phyloP scores from a whole-genome alignment of 2,329 filamentous ascomycete genomes.

The Cordyceps farinosa region DNA sequence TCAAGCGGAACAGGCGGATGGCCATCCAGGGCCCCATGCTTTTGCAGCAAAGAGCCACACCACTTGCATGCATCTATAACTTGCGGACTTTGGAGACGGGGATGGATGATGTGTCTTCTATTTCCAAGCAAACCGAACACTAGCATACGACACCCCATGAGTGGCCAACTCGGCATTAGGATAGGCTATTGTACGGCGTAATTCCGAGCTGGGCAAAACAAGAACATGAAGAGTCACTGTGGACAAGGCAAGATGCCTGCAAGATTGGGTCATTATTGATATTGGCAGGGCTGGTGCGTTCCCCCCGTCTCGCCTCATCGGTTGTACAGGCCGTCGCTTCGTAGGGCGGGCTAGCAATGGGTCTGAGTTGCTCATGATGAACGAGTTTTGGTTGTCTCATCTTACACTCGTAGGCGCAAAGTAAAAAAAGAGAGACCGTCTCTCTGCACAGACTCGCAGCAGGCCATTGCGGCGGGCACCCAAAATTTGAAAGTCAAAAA shows the following conservation, averaged over 20 bases:
- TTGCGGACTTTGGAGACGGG: neutral
- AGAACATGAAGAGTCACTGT: neutral
- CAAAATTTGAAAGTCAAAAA: neutral
- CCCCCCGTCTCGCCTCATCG: neutral
- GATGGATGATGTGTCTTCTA: neutral
- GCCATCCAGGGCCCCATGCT: neutral
- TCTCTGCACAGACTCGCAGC: neutral
- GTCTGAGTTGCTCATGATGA: neutral
- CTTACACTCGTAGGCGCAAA: neutral
- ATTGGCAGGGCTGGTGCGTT: neutral
- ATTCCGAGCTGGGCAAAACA: neutral
- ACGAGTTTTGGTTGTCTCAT: neutral
- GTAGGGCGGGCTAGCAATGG: neutral
- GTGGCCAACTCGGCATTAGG: neutral
- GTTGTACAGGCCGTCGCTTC: neutral
- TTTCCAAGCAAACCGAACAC: neutral
- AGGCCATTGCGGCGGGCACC: constrained; percentile 1
- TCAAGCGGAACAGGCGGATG: neutral
- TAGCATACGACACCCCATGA: neutral
- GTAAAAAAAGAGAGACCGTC: neutral
- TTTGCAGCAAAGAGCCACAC: too few species aligned
- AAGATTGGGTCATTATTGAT: neutral
- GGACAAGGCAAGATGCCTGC: neutral
- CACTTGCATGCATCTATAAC: too few species aligned
- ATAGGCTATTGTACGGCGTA: neutral